Evolutionary conservation across 148 eudicot species (phyloP).

Genomic region (Gaultheria prostrata): DNA sequence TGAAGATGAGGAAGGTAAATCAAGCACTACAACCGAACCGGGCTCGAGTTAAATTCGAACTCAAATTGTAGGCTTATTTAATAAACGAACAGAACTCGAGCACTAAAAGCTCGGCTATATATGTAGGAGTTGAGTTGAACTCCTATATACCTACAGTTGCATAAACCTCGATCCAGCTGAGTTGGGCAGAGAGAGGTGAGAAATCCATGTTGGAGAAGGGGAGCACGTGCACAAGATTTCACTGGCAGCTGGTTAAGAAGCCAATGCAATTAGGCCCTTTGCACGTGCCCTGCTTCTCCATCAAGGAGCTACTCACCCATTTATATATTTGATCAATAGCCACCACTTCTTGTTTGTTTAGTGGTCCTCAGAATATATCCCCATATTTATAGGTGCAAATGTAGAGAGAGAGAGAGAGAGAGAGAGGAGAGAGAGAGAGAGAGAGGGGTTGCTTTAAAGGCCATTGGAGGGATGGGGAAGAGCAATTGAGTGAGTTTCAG

Average conservation of each 20-base stretch:
- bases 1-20: too few relatives aligned
- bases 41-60: too few relatives aligned
- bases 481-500: constrained; percentile 17
- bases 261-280: background rate
- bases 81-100: too few relatives aligned
- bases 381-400: background rate
- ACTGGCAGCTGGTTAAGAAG: background rate
- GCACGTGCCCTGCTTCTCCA: constrained; percentile 45
- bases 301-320: constrained; percentile 25
- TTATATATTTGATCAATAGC: background rate
- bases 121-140: background rate
- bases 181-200: constrained; percentile 24
- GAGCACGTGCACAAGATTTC: constrained; percentile 49
- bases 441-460: background rate
- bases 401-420: background rate
- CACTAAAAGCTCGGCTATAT: too few relatives aligned
- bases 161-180: background rate
- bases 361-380: background rate
- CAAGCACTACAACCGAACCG: too few relatives aligned
- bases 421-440: background rate
- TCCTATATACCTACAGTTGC: background rate
- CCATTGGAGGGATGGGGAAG: background rate
- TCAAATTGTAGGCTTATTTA: too few relatives aligned
- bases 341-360: background rate
- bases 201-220: constrained; percentile 53